Evolutionary conservation across 148 eudicot genomes (phyloP).

Genomic region (Tetragonia tetragonoides): DNA sequence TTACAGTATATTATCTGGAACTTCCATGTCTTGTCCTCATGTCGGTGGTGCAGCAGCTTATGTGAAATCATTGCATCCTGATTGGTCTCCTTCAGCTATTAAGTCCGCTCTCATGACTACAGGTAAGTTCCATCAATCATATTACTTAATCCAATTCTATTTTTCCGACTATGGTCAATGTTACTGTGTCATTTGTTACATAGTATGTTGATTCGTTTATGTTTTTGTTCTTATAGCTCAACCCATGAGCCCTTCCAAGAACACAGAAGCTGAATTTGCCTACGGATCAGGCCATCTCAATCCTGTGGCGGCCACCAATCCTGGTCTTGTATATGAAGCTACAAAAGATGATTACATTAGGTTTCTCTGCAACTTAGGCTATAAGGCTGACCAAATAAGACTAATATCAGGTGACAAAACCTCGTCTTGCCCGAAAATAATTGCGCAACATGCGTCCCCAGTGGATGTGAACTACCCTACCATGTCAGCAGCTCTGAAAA

Average conservation of each 20-base stretch:
- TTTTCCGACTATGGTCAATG: too few relatives aligned
- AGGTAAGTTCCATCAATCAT: slow-evolving; percentile 27
- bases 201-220: not conserved
- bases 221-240: slow-evolving; percentile 27
- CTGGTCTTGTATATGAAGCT: slow-evolving; percentile 57
- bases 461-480: slow-evolving; percentile 60
- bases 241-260: slow-evolving; percentile 30
- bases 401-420: slow-evolving; percentile 16
- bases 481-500: slow-evolving; percentile 30
- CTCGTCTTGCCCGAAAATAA: slow-evolving; percentile 5
- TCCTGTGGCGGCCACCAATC: slow-evolving; percentile 40
- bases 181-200: not conserved
- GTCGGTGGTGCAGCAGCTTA: slow-evolving; percentile 63
- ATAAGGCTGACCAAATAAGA: not conserved
- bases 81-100: slow-evolving; percentile 68
- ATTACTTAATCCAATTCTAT: too few relatives aligned
- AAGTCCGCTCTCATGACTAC: slow-evolving; percentile 80
- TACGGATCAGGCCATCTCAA: slow-evolving; percentile 64
- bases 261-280: slow-evolving; percentile 41
- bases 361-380: slow-evolving; percentile 39
- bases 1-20: slow-evolving; percentile 46
- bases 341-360: slow-evolving; percentile 31
- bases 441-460: not conserved
- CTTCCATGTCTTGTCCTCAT: slow-evolving; percentile 80
- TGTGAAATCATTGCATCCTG: slow-evolving; percentile 54